These are phyloP conservation scores for Musa troglodytarum DNA, from an alignment of 176 grass and related monocot genomes.

Conservation along the genomic window DNA sequence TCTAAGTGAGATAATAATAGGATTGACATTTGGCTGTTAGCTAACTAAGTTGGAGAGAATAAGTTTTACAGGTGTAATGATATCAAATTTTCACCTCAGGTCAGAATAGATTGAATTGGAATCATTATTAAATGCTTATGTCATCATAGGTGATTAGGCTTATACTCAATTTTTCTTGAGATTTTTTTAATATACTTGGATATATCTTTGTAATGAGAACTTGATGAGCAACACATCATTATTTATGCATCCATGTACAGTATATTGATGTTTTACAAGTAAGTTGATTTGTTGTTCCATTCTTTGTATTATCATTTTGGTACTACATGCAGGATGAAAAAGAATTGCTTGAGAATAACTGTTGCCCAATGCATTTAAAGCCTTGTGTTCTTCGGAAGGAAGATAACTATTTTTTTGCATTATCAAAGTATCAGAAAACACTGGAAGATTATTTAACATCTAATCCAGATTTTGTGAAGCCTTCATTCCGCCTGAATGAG, in stretches of 20 bases:
- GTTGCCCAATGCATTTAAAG: conserved; percentile 78
- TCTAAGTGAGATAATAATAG: not conserved
- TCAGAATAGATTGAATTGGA: too few species aligned
- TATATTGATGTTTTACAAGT: too few species aligned
- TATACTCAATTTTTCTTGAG: too few species aligned
- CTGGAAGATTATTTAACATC: conserved; percentile 71
- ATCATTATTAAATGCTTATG: too few species aligned
- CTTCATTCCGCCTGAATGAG: conserved; percentile 87
- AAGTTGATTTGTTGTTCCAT: not conserved
- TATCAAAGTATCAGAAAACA: conserved; percentile 86
- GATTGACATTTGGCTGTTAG: not conserved
- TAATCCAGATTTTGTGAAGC: conserved; percentile 92
- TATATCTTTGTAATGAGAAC: too few species aligned
- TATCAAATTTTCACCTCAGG: too few species aligned
- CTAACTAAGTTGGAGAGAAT: too few species aligned
- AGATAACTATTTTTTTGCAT: conserved; percentile 97
- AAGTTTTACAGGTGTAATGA: too few species aligned
- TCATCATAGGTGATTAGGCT: too few species aligned
- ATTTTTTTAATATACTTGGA: too few species aligned
- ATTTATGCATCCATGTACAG: too few species aligned
- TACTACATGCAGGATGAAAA: conserved; percentile 74
- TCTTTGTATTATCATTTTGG: conserved; percentile 6
- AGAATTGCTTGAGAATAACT: conserved; percentile 69
- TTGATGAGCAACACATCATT: too few species aligned
- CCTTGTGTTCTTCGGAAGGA: conserved; percentile 81